Percentiles rank a stretch among this genome's conserved stretches.
Evolutionary conservation across 2,329 filamentous ascomycete species (phyloP).

Genomic region (Amylocarpus encephaloides): DNA sequence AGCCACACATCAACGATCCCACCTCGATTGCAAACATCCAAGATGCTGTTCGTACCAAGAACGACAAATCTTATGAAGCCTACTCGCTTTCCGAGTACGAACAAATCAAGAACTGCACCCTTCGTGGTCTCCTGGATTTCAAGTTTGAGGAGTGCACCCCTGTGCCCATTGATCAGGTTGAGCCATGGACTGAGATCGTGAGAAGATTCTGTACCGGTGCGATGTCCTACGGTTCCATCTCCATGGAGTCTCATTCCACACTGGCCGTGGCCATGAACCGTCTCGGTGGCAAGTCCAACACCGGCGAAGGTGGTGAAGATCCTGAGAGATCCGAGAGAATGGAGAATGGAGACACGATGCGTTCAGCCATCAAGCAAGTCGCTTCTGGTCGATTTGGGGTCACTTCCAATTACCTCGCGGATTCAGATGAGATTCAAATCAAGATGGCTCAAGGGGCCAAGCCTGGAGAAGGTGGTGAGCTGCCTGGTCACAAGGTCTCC

Average conservation of each 20-base stretch:
- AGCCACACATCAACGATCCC: constrained; percentile 92
- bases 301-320: constrained; percentile 94
- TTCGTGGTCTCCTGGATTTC: constrained; percentile 91
- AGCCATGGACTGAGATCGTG: constrained; percentile 97
- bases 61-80: constrained; percentile 96
- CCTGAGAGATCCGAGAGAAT: constrained; percentile 80
- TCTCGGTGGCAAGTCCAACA: constrained; percentile 94
- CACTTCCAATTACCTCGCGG: constrained; percentile 87
- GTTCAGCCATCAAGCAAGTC: constrained; percentile 95
- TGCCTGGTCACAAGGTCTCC: constrained; percentile 94
- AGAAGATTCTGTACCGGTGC: constrained; percentile 93
- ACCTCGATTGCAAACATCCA: constrained; percentile 94
- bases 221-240: constrained; percentile 98
- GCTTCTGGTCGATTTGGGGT: constrained; percentile 95
- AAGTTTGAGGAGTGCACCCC: constrained; percentile 81
- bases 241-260: constrained; percentile 96
- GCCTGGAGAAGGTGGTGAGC: constrained; percentile 93
- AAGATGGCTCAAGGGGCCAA: constrained; percentile 99
- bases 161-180: constrained; percentile 92
- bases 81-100: constrained; percentile 92
- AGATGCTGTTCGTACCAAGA: constrained; percentile 92
- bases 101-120: constrained; percentile 92
- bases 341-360: constrained; percentile 93
- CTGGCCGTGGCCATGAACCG: constrained; percentile 95
- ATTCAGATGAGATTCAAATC: constrained; percentile 94